These are phyloP conservation scores for Chlorella sp. DNA, from an alignment of 139 green algal genomes.

Conservation along the genomic window DNA sequence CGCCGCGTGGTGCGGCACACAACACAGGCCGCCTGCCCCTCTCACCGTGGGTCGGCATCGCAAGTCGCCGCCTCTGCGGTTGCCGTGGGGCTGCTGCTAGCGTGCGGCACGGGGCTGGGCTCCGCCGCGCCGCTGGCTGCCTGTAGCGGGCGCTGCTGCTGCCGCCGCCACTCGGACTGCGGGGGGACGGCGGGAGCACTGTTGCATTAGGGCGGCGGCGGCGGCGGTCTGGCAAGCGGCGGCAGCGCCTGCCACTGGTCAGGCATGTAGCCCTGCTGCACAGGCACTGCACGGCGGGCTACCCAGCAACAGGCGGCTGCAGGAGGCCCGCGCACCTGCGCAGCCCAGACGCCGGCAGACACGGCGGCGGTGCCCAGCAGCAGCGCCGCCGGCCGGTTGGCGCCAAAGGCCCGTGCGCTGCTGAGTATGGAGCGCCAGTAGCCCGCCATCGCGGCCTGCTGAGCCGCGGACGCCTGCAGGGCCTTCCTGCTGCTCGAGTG, in stretches of 20 bases:
- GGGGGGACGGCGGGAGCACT: background rate
- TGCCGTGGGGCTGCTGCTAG: constrained; percentile 3
- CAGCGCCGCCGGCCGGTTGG: constrained; percentile 11
- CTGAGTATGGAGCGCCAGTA: constrained; percentile 18
- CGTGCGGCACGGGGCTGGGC: background rate
- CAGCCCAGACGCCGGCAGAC: constrained; percentile 9
- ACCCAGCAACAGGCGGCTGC: background rate
- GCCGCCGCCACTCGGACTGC: constrained; percentile 31
- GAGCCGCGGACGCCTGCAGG: background rate
- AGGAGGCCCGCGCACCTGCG: constrained; percentile 14
- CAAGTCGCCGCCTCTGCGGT: background rate
- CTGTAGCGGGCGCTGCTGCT: constrained; percentile 11
- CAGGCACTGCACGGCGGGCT: background rate
- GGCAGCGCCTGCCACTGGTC: background rate
- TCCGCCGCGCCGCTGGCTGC: constrained; percentile 17
- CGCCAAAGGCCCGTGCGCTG: constrained; percentile 4
- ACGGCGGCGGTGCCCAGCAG: constrained; percentile 23
- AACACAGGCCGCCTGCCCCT: too few species aligned
- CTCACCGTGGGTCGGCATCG: too few species aligned
- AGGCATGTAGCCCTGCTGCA: background rate
- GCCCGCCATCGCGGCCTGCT: background rate
- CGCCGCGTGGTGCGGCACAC: too few species aligned
- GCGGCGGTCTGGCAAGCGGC: background rate
- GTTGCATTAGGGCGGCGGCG: background rate
- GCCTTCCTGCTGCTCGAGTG: background rate